phyloP scores from a whole-genome alignment of 1,284 basidiomycete genomes.

The Microbotryomycetes sp. region DNA sequence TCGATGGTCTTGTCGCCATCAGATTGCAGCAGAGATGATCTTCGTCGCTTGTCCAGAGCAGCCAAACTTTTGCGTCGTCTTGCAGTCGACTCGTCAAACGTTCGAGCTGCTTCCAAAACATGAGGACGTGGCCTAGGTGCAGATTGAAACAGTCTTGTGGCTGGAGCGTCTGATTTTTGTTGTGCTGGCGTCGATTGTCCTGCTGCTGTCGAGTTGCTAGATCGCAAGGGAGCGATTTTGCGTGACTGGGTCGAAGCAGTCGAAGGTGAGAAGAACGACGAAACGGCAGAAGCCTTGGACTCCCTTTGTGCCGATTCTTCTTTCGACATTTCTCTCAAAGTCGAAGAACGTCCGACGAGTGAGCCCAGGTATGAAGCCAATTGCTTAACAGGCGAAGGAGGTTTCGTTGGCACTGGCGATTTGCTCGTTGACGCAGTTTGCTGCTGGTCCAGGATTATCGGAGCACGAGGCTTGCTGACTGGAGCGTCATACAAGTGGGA shows the following conservation, averaged over 20 bases:
- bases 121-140: background rate
- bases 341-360: background rate
- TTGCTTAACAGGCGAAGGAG: no score
- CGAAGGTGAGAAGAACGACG: background rate
- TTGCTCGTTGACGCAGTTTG: no score
- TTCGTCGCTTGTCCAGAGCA: background rate
- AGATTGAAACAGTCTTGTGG: background rate
- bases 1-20: background rate
- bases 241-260: background rate
- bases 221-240: background rate
- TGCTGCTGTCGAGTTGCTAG: background rate
- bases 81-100: background rate
- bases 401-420: no score
- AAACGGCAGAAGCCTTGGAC: background rate
- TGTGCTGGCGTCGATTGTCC: background rate
- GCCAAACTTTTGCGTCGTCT: background rate
- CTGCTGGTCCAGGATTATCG: background rate
- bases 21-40: background rate
- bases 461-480: background rate
- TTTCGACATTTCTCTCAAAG: background rate
- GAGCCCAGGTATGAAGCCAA: background rate
- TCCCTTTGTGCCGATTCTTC: background rate
- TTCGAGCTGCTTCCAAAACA: background rate
- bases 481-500: slow-evolving; percentile 27
- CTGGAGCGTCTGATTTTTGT: background rate